Base-by-base conservation (phyloP, 2,329 filamentous ascomycete genomes). In the Neonectria coccinea region DNA sequence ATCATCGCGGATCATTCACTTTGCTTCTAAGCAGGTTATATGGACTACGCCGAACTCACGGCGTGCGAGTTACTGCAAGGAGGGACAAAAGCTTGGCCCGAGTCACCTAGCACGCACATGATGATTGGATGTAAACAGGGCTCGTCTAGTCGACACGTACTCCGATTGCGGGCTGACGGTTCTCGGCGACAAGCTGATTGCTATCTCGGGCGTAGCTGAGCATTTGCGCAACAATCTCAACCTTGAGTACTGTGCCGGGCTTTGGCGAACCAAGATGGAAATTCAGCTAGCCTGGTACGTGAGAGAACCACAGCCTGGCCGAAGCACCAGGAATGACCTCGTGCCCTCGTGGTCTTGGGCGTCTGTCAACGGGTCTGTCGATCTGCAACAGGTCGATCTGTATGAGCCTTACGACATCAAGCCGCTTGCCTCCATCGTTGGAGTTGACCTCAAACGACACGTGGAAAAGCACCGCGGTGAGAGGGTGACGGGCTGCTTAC, bases 281-380 rank as follows among this genome's bases (percentile, higher is more conserved):
- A 64, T 65, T 0, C 64, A 68, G 16, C 45, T 68, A 2, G 45
- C 52, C 4, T 68, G 66, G 66, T 22, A 20, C 12, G 51, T 65
- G 9, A 18, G 4, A 1, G n/a, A 31, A 12, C 14, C 54, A 6
- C 41, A 62, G 18, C 39, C 33, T 0, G 33, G 33, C 3, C 36
- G 41, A 22, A 9, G 11, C 11, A 31, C 44, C 5, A 45, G 61
- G 10, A 68, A 67, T 4, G 44, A 67, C 10, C 48, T 68, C 5
- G 64, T 64, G 8, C 65, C 65, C 4, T 56, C 65, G 0, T 67
- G 65, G 65, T 67, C 65, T 9, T 67, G 62, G 65, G 16, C 27
- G 5, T 67, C 65, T 2, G 22, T 67, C 4, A 67, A 67, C 11
- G 59, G 56, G 4, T 18, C 55, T 12, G 61, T 67, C 1, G 41